A percentile compares a stretch with the other conserved stretches of the same genome.
These are phyloP conservation scores for Anthracocystis panici-leucophaei DNA, from an alignment of 1,284 basidiomycete genomes.

Conservation along the genomic window DNA sequence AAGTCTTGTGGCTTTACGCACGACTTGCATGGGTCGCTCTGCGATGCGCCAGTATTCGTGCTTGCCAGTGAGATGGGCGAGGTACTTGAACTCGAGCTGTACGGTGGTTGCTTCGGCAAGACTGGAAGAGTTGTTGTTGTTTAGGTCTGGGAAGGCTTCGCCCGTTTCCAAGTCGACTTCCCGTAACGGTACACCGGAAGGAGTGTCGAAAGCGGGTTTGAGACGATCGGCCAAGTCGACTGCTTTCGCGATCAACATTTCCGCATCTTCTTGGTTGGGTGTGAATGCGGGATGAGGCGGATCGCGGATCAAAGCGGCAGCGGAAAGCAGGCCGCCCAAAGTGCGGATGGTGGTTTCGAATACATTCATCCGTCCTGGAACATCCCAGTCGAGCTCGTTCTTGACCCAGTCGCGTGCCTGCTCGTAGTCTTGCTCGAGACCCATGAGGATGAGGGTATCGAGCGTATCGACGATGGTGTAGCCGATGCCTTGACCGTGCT, in stretches of 20 bases:
- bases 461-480: conserved; percentile 70
- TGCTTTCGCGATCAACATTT: conserved; percentile 68
- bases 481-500: conserved; percentile 54
- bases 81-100: conserved; percentile 78
- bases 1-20: conserved; percentile 30
- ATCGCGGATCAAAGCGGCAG: conserved; percentile 70
- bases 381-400: conserved; percentile 79
- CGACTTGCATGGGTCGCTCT: conserved; percentile 72
- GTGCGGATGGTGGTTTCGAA: conserved; percentile 91
- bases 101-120: conserved; percentile 74
- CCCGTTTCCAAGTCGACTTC: conserved; percentile 80
- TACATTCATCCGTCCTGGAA: conserved; percentile 84
- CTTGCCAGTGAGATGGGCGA: conserved; percentile 83
- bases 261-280: conserved; percentile 52
- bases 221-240: conserved; percentile 85
- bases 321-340: conserved; percentile 84
- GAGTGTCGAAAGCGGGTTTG: conserved; percentile 79
- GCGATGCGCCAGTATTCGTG: conserved; percentile 83
- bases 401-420: conserved; percentile 84
- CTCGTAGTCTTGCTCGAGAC: conserved; percentile 80
- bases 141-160: conserved; percentile 77
- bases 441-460: conserved; percentile 89
- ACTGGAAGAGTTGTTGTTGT: conserved; percentile 79
- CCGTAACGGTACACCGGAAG: conserved; percentile 83
- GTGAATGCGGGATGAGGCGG: conserved; percentile 50